Conservation (phyloP, 2,329 filamentous ascomycete species). For the Pestalotiopsis sp. region DNA sequence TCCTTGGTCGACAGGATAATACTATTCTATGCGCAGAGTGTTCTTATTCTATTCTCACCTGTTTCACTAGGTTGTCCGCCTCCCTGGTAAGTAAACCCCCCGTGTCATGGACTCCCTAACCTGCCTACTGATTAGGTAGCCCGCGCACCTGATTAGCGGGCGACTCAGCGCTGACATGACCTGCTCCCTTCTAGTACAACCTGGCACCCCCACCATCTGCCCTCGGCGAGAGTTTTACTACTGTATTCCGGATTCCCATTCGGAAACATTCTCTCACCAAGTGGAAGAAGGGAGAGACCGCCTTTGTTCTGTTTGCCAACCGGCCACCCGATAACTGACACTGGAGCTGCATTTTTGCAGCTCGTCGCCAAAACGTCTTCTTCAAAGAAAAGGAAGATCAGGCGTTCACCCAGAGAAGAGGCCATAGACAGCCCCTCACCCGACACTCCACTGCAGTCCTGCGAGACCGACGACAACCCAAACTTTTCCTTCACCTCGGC, state of each 20-base stretch:
- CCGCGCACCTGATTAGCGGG: background rate
- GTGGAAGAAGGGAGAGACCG: background rate
- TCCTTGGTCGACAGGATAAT: background rate
- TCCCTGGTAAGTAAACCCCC: background rate
- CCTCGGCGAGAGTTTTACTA: background rate
- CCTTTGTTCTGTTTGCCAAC: background rate
- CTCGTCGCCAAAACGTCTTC: constrained; percentile 74
- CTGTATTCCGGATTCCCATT: background rate
- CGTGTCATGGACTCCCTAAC: background rate
- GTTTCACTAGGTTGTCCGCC: background rate
- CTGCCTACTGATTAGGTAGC: background rate
- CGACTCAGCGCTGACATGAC: background rate
- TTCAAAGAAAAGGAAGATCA: constrained; percentile 73
- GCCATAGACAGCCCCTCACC: constrained; percentile 35
- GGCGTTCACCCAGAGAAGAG: constrained; percentile 46
- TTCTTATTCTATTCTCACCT: background rate
- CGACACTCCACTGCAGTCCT: constrained; percentile 55
- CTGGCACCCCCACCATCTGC: background rate
- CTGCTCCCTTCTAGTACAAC: background rate
- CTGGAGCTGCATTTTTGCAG: constrained; percentile 63
- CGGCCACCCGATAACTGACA: background rate
- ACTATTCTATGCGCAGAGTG: background rate
- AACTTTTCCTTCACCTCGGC: constrained; percentile 53
- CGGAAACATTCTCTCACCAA: background rate
- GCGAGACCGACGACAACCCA: constrained; percentile 51